Evolutionary conservation across 1,139 yeast species (phyloP), one percentile per base, ranked within the genome.

Genomic region (Yamadazyma sp.): DNA sequence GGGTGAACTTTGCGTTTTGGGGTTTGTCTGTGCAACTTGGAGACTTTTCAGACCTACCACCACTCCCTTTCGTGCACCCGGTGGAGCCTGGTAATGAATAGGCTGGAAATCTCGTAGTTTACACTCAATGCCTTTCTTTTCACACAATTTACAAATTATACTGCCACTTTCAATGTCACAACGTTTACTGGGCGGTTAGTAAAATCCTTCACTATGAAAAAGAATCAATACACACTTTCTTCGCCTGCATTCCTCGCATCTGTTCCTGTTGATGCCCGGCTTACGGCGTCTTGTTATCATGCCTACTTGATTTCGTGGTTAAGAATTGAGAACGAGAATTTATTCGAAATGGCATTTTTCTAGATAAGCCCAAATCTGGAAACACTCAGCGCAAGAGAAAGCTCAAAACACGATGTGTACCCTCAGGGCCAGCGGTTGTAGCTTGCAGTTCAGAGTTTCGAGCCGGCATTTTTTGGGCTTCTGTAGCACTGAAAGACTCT

Each of bases 151-250:
- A 16, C 34, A 31, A 5, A 10, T 18, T 6, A 12, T 27, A 10
- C 26, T 12, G 3, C 26, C 26, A 5, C 27, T 5, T 9, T 20
- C n/a, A 20, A 18, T 11, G 4, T 31, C 34, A 31, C 34, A 31
- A 5, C 34, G 34, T 20, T 31, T 31, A 11, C 34, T 31, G 26
- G 5, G 11, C 17, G 15, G 34, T 31, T 31, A 31, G 34, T 31
- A 31, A n/a, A n/a, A 22, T 4, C 11, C 23, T n/a, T 5, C 7
- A 10, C 14, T 16, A 8, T 9, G 6, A n/a, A 7, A 12, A 20
- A 8, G 22, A 20, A 5, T 18, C 11, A 16, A 9, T 18, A 31
- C 34, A n/a, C 12, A 31, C 34, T 20, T 31, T 8, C 27, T 18
- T 12, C 17, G 7, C 17, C 26, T 8, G n/a, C 34, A 31, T 27